Evolutionary conservation across 345 rosid genomes (phyloP).

Genomic region (Camelina sativa): DNA sequence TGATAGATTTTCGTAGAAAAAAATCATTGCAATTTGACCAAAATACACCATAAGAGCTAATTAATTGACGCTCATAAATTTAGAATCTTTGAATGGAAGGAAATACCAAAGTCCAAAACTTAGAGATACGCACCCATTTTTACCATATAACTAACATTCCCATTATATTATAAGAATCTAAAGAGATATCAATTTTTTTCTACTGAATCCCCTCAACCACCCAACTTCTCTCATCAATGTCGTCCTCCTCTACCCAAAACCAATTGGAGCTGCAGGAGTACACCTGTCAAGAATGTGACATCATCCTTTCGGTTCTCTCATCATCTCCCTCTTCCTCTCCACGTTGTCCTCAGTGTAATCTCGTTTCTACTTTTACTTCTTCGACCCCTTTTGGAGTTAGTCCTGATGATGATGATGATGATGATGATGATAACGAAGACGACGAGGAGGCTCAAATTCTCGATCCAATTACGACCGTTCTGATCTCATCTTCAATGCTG

Average conservation of each 20-base stretch:
- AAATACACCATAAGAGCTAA: neutral
- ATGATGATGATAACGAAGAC: constrained; percentile 28
- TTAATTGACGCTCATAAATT: neutral
- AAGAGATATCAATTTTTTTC: neutral
- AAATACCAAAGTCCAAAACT: neutral
- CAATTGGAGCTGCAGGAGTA: constrained; percentile 30
- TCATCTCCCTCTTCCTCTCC: neutral
- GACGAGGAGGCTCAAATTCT: constrained; percentile 39
- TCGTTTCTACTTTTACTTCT: constrained; percentile 3
- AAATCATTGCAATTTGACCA: neutral
- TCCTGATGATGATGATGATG: neutral
- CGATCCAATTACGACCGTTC: constrained; percentile 30
- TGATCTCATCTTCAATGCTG: constrained; percentile 44
- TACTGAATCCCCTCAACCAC: constrained; percentile 24
- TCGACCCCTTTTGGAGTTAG: neutral
- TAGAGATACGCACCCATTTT: neutral
- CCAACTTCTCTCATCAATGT: constrained; percentile 17
- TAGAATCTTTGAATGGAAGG: neutral
- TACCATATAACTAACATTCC: neutral
- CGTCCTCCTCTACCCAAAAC: constrained; percentile 12
- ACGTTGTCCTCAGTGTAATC: constrained; percentile 47
- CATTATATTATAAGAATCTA: neutral
- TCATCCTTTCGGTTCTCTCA: constrained; percentile 43
- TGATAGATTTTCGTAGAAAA: neutral
- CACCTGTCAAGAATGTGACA: constrained; percentile 55